Conservation (phyloP, 1,139 yeast species). For the Yamadazyma diospyri region DNA sequence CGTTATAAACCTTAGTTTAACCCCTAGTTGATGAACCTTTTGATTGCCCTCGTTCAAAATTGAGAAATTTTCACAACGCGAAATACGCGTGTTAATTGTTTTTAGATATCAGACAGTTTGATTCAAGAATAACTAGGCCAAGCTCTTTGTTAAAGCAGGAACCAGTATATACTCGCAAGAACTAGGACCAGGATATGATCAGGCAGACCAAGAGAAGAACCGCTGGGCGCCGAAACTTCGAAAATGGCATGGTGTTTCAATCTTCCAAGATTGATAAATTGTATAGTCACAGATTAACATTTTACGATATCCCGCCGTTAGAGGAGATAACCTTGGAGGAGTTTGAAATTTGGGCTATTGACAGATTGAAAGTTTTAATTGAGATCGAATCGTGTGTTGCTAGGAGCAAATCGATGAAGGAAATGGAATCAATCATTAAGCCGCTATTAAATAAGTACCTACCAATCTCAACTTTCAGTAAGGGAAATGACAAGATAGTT, state of each 20-base stretch:
- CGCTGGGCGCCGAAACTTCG: conserved; percentile 71
- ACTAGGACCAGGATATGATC: too few species aligned
- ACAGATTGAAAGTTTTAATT: conserved; percentile 74
- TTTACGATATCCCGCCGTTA: conserved; percentile 73
- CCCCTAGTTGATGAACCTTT: neutral
- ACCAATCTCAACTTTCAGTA: conserved; percentile 47
- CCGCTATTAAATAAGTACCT: conserved; percentile 63
- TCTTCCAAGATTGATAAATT: conserved; percentile 21
- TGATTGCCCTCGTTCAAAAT: conserved; percentile 4
- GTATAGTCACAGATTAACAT: conserved; percentile 43
- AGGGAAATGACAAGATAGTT: conserved; percentile 28
- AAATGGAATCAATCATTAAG: conserved; percentile 59
- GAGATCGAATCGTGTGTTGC: conserved; percentile 78
- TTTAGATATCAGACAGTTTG: too few species aligned
- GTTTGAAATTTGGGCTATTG: conserved; percentile 95
- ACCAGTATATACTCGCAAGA: too few species aligned
- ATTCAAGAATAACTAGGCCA: too few species aligned
- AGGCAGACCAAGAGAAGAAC: conserved; percentile 74
- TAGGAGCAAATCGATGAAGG: conserved; percentile 61
- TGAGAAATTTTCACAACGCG: conserved; percentile 5
- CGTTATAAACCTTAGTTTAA: neutral
- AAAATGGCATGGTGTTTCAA: conserved; percentile 32
- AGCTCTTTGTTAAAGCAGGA: too few species aligned
- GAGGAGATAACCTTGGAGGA: conserved; percentile 87
- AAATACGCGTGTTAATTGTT: conserved; percentile 2